Conservation (phyloP, 805 yeast genomes). For the Groenewaldozyma tartarivorans region DNA sequence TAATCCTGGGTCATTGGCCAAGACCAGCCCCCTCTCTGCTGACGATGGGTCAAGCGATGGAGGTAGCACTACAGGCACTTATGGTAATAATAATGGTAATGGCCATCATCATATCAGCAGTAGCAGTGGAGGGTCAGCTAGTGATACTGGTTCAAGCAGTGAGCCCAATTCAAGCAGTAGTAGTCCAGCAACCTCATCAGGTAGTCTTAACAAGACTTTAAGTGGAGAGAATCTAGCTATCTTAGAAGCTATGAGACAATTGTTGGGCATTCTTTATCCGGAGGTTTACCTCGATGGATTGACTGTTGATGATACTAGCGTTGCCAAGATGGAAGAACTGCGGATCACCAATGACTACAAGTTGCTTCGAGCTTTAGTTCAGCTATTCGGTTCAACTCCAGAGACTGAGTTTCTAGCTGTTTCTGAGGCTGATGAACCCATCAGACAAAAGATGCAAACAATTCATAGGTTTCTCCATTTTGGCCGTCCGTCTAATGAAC, state of each 20-base stretch:
- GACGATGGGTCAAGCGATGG: background rate
- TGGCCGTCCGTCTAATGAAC: too few relatives aligned
- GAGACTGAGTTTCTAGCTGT: slow-evolving; percentile 15
- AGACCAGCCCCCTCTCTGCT: too few relatives aligned
- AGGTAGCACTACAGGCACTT: background rate
- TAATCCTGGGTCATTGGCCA: background rate
- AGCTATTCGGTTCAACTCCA: slow-evolving; percentile 9
- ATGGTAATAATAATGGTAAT: background rate
- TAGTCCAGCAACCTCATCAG: background rate
- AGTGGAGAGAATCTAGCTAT: slow-evolving; percentile 22
- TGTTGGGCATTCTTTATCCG: slow-evolving; percentile 18
- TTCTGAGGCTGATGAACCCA: slow-evolving; percentile 11
- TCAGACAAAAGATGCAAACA: slow-evolving; percentile 7
- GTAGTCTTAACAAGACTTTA: slow-evolving; percentile 4
- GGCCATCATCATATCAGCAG: too few relatives aligned
- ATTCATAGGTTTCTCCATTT: slow-evolving; percentile 13
- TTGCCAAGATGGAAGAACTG: slow-evolving; percentile 23
- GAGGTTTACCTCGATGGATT: slow-evolving; percentile 9
- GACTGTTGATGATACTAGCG: slow-evolving; percentile 15
- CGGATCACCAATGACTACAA: slow-evolving; percentile 25
- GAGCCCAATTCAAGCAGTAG: background rate
- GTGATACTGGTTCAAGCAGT: background rate
- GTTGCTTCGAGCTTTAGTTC: slow-evolving; percentile 20
- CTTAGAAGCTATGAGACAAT: slow-evolving; percentile 26
- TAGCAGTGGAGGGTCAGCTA: background rate